phyloP scores from a whole-genome alignment of 2,329 filamentous ascomycete species.

The Fusarium chaquense region DNA sequence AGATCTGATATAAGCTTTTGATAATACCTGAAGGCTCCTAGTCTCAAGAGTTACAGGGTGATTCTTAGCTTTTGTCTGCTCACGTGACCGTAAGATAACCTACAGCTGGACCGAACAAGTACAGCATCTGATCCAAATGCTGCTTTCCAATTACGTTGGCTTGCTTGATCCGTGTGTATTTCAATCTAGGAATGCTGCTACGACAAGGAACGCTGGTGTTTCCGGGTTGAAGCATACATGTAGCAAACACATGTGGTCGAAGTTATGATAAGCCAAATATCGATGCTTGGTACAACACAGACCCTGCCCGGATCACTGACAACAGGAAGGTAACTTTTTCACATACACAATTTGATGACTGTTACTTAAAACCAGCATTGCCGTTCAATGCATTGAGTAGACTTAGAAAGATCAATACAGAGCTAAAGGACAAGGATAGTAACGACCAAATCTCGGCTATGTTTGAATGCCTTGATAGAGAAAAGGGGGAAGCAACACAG shows the following conservation, averaged over 20 bases:
- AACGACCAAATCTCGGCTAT: constrained; percentile 7
- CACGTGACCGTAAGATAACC: constrained; percentile 20
- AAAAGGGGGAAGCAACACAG: neutral
- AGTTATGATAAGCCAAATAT: neutral
- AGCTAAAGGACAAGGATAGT: neutral
- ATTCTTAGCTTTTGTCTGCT: constrained; percentile 5
- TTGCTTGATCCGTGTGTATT: neutral
- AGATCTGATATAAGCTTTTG: neutral
- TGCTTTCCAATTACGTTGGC: no score
- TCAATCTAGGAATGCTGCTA: neutral
- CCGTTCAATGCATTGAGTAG: neutral
- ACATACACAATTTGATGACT: neutral
- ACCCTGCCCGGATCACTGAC: neutral
- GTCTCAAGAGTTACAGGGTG: neutral
- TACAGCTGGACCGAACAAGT: neutral
- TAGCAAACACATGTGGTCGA: neutral
- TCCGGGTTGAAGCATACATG: neutral
- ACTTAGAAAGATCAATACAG: neutral
- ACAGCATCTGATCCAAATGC: neutral
- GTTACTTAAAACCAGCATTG: neutral
- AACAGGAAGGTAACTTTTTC: neutral
- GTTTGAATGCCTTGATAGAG: neutral
- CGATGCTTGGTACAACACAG: no score
- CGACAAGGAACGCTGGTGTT: neutral
- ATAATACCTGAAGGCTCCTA: neutral